A percentile compares a stretch with the other conserved stretches of the same genome.
phyloP scores from a whole-genome alignment of 345 rosid species.

The Nasturtium officinale region DNA sequence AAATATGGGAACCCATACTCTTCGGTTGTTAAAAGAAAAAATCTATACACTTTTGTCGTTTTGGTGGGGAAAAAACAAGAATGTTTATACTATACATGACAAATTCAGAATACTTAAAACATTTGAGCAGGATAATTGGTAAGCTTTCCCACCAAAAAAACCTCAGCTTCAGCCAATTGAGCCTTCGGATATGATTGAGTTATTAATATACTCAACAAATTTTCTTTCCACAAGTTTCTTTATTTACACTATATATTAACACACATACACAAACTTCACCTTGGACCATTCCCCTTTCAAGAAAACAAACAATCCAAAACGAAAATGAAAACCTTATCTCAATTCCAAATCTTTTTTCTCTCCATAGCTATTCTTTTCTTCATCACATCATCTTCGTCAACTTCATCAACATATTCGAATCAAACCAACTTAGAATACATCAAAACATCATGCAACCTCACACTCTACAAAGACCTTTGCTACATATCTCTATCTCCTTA shows the following conservation, averaged over 20 bases:
- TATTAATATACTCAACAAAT: constrained; percentile 38
- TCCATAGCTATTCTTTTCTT: constrained; percentile 20
- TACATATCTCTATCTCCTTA: constrained; percentile 44
- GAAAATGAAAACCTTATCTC: constrained; percentile 26
- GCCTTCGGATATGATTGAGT: constrained; percentile 29
- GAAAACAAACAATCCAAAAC: background rate
- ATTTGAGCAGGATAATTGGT: constrained; percentile 5
- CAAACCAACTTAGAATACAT: constrained; percentile 46
- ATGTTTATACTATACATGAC: constrained; percentile 8
- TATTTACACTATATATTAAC: background rate
- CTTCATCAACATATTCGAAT: constrained; percentile 19
- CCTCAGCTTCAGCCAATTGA: constrained; percentile 24
- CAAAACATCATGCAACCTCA: constrained; percentile 47
- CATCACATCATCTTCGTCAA: constrained; percentile 26
- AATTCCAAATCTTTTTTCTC: constrained; percentile 17
- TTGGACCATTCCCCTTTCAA: constrained; percentile 25
- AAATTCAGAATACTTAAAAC: constrained; percentile 4
- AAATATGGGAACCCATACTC: constrained; percentile 26
- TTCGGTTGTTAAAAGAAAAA: background rate
- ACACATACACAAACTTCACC: constrained; percentile 9
- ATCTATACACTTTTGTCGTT: background rate
- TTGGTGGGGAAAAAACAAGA: background rate
- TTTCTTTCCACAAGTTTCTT: constrained; percentile 24
- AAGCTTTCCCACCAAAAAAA: constrained; percentile 23
- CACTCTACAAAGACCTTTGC: constrained; percentile 50